These are phyloP conservation scores for Dothideomycetidae sp. DNA, from an alignment of 2,329 filamentous ascomycete genomes.

Conservation along the genomic window DNA sequence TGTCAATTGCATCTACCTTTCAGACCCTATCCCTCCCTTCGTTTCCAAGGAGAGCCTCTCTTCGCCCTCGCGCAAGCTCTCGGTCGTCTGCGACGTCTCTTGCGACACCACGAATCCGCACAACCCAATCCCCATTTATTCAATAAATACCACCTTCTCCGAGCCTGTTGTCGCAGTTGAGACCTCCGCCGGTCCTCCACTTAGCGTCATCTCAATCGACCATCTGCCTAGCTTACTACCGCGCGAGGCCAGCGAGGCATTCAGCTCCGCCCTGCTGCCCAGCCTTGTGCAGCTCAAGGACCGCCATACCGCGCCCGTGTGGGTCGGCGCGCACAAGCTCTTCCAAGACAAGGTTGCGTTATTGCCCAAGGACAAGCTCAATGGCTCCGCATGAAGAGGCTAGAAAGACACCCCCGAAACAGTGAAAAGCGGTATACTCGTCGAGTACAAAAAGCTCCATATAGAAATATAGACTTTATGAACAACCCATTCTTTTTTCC, in stretches of 20 bases:
- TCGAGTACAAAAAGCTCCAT: too few species aligned
- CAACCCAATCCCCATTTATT: slow-evolving; percentile 69
- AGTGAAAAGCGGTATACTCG: too few species aligned
- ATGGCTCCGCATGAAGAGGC: slow-evolving; percentile 1
- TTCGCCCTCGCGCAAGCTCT: slow-evolving; percentile 54
- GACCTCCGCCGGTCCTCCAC: slow-evolving; percentile 42
- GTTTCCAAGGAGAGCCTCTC: slow-evolving; percentile 57
- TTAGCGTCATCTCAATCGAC: slow-evolving; percentile 79
- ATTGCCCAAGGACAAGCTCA: slow-evolving; percentile 37
- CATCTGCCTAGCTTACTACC: slow-evolving; percentile 73
- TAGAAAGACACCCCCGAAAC: background rate
- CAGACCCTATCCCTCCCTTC: slow-evolving; percentile 65
- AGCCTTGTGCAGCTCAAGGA: slow-evolving; percentile 66
- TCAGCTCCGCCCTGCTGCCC: slow-evolving; percentile 64
- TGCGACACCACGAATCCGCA: slow-evolving; percentile 61
- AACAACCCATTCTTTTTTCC: background rate
- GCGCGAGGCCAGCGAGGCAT: slow-evolving; percentile 74
- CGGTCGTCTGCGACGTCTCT: slow-evolving; percentile 55
- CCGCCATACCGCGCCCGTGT: slow-evolving; percentile 58
- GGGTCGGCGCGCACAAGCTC: slow-evolving; percentile 69
- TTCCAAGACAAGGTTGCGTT: slow-evolving; percentile 69
- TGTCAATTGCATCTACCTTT: slow-evolving; percentile 83
- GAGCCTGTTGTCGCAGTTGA: slow-evolving; percentile 71
- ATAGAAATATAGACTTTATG: background rate
- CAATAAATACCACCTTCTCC: slow-evolving; percentile 71